Base-by-base conservation (phyloP, 495 filamentous ascomycete genomes). In the Bombardia bombarda region DNA sequence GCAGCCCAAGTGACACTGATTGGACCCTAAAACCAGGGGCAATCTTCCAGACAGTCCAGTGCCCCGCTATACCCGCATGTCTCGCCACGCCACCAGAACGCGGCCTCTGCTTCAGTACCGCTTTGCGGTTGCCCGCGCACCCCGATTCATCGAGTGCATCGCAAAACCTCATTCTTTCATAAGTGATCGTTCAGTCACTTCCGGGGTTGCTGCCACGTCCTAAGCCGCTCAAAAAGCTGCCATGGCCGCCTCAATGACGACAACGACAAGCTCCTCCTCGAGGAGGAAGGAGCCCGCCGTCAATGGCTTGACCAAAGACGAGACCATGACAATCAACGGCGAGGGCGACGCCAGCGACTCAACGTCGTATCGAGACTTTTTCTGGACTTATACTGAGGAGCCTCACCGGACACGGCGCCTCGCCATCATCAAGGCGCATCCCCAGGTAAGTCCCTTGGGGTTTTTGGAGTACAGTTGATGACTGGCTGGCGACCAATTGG, bases 361-460 rank as follows among this genome's bases (percentile, higher is more conserved):
- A 47, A 51, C 57, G 17, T 64, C 59, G 36, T 63, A 68, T 53
- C 61, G 62, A 35, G 70, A 78, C 60, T 78, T 78, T 59, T 75
- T 88, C 64, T 95, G 94, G 93, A 95, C 93, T 21, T 96, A 97
- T 53, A 95, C 92, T 7, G 93, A 99, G 67, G 93, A 99, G 66
- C 93, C 93, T 32, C 93, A 99, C 65, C 78, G 87, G 46, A 90
- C 92, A 31, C 68, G 93, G 55, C 75, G 93, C 43, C 72, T 85
- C 43, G 87, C 88, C 43, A 99, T 99, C 53, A 96, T 99, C 68
- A 96, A 95, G 69, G 93, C 93, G 19, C 90, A 99, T 62, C 93
- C 93, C 36, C 89, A 97, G 77, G 92, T 94, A 73, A 39, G 39
- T 20, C 21, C n/a, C n/a, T n/a, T n/a, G n/a, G n/a, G n/a, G n/a